A percentile compares a stretch with the other conserved stretches of the same genome.
These are phyloP conservation scores for Metschnikowia lachancei DNA, from an alignment of 805 yeast genomes.

Conservation along the genomic window DNA sequence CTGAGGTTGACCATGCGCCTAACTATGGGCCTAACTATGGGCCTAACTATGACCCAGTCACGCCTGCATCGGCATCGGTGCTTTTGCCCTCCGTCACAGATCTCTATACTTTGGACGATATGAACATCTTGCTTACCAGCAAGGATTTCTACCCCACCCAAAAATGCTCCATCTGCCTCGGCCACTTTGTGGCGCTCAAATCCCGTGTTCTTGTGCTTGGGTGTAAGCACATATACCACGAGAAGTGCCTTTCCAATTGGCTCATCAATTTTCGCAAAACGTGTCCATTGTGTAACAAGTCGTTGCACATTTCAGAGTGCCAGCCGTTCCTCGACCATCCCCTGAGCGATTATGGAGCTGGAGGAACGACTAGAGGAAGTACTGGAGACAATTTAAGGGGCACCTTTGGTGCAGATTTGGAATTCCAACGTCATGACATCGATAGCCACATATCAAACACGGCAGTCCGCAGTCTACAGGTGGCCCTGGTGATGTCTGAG, in stretches of 20 bases:
- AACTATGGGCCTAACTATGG: no score
- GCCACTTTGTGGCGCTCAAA: conserved; percentile 46
- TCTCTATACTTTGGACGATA: conserved; percentile 4
- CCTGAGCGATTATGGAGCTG: conserved; percentile 2
- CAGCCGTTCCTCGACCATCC: conserved; percentile 2
- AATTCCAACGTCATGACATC: neutral
- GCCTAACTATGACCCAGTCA: neutral
- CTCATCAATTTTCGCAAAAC: conserved; percentile 49
- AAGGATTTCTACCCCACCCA: conserved; percentile 29
- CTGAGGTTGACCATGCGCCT: no score
- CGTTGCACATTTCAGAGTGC: conserved; percentile 6
- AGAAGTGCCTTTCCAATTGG: conserved; percentile 59
- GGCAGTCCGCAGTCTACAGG: conserved; percentile 10
- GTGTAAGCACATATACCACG: conserved; percentile 62
- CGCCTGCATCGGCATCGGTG: neutral
- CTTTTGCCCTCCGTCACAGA: conserved; percentile 4
- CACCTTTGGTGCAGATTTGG: conserved; percentile 13
- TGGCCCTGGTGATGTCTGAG: neutral
- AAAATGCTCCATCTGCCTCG: conserved; percentile 62
- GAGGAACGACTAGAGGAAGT: no score
- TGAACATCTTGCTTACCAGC: conserved; percentile 10
- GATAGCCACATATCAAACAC: conserved; percentile 4
- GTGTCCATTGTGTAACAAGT: conserved; percentile 57
- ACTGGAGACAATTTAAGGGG: no score
- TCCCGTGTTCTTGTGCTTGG: conserved; percentile 52